Base-by-base conservation (phyloP, 2,329 filamentous ascomycete genomes). In the Xylaria sp. region DNA sequence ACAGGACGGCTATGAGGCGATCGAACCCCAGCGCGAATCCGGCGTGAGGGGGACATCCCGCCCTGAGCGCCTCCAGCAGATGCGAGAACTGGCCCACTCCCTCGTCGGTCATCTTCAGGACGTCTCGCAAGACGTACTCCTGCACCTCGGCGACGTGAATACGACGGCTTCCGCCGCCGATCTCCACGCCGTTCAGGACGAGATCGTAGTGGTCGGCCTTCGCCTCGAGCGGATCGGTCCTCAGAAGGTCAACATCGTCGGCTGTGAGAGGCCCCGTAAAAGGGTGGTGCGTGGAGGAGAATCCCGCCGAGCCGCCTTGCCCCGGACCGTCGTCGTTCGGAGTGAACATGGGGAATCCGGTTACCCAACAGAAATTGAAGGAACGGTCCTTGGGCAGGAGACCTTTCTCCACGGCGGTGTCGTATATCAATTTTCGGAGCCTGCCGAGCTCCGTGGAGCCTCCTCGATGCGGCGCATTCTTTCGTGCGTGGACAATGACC, bases 21-120 rank as follows among this genome's bases (percentile, higher is more conserved):
- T 99, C 95, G 74, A 97, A 97, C 0, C 95, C 95, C 15, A 99
- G 80, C 0, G 95, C 95, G 66, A 99, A 90, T 0, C 95, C 95
- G 0, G 95, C 93, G 73, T 99, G 95, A 0, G 95, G 96, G 11
- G 95, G 95, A 78, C 95, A 98, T 0, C 94, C 96, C 0, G 91
- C 87, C 7, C 87, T 81, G 7, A 99, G 81, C 0, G 93, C 93
- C 66, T 91, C 87, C 1, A 99, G 84, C 1, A 99, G 78, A 75
- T 98, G 95, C 1, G 86, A 80, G 74, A 99, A 99, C 67, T 96
- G 90, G 8, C 82, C 81, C n/a, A 97, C 79, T 2, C 91, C 85
- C 60, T 86, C 81, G 5, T 87, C 79, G 9, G 81, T 83, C 88
- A 97, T 93, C 74, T 91, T 85, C 11, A 99, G 82, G 4, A 98